Conservation (phyloP, 2,329 filamentous ascomycete genomes). For the Aspergillus amoenus region DNA sequence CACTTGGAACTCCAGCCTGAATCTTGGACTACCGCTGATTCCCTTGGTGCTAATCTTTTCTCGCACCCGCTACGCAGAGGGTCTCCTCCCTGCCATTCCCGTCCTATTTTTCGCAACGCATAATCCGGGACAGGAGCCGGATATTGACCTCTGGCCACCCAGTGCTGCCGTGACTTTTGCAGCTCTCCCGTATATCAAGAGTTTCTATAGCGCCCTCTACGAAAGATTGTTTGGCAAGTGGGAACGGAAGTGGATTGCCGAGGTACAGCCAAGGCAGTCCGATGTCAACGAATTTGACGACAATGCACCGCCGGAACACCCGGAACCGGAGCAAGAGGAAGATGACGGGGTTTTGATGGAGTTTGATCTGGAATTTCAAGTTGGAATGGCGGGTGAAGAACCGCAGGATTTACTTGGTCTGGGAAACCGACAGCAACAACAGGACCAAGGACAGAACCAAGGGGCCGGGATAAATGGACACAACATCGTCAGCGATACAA, state of each 20-base stretch:
- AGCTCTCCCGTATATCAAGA: slow-evolving; percentile 64
- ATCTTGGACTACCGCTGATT: slow-evolving; percentile 65
- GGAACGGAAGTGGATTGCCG: slow-evolving; percentile 61
- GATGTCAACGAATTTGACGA: slow-evolving; percentile 37
- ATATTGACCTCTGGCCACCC: slow-evolving; percentile 64
- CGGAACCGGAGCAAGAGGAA: slow-evolving; percentile 28
- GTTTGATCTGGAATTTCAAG: slow-evolving; percentile 51
- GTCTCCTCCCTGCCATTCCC: slow-evolving; percentile 62
- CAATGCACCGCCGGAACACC: slow-evolving; percentile 35
- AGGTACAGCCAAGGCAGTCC: slow-evolving; percentile 58
- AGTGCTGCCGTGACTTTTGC: slow-evolving; percentile 66
- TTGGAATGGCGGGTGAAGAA: slow-evolving; percentile 46
- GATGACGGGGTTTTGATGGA: slow-evolving; percentile 47
- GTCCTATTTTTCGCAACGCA: slow-evolving; percentile 55
- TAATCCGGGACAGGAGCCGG: slow-evolving; percentile 44
- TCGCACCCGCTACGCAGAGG: slow-evolving; percentile 63
- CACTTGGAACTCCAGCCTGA: slow-evolving; percentile 50
- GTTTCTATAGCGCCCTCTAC: slow-evolving; percentile 64
- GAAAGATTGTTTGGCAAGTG: slow-evolving; percentile 57
- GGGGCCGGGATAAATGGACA: slow-evolving; percentile 36
- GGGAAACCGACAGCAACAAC: slow-evolving; percentile 23
- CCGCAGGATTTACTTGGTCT: slow-evolving; percentile 28
- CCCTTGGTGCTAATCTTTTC: slow-evolving; percentile 68
- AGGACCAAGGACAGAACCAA: slow-evolving; percentile 25
- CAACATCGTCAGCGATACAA: slow-evolving; percentile 54